Conservation (phyloP, 768 basidiomycete genomes). For the Boletus rubescentipes region DNA sequence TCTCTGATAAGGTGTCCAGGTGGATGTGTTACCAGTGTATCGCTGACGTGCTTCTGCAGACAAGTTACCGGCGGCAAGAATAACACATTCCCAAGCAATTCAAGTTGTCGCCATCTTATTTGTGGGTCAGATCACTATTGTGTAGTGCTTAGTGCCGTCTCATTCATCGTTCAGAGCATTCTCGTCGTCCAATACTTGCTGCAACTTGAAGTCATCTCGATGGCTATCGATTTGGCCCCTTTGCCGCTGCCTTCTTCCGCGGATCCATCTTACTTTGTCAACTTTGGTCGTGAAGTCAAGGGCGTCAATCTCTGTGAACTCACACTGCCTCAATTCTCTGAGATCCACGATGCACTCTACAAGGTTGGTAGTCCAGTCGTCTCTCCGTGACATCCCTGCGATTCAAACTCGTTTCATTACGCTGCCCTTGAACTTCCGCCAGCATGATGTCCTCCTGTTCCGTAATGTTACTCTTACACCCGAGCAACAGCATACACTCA, state of each 20-base stretch:
- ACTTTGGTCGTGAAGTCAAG: conserved; percentile 77
- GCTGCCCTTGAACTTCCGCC: conserved; percentile 1
- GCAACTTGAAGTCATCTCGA: conserved; percentile 22
- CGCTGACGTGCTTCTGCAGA: too few species aligned
- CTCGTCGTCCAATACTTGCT: background rate
- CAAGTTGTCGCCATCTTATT: too few species aligned
- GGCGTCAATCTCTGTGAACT: conserved; percentile 68
- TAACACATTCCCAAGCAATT: too few species aligned
- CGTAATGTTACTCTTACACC: conserved; percentile 64
- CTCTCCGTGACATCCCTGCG: background rate
- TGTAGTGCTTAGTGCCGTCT: too few species aligned
- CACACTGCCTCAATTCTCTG: conserved; percentile 57
- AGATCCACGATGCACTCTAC: conserved; percentile 73
- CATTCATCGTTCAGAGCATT: too few species aligned
- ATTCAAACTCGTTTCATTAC: background rate
- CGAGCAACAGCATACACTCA: conserved; percentile 79
- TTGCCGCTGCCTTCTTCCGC: conserved; percentile 71
- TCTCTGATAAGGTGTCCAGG: too few species aligned
- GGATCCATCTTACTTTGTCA: conserved; percentile 59
- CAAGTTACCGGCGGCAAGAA: too few species aligned
- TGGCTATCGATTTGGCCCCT: conserved; percentile 67
- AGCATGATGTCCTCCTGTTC: conserved; percentile 77
- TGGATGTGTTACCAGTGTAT: too few species aligned
- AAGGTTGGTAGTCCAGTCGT: conserved; percentile 46
- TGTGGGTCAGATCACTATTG: too few species aligned